phyloP scores from a whole-genome alignment of 2,329 filamentous ascomycete genomes.

The Fusarium penzigii region DNA sequence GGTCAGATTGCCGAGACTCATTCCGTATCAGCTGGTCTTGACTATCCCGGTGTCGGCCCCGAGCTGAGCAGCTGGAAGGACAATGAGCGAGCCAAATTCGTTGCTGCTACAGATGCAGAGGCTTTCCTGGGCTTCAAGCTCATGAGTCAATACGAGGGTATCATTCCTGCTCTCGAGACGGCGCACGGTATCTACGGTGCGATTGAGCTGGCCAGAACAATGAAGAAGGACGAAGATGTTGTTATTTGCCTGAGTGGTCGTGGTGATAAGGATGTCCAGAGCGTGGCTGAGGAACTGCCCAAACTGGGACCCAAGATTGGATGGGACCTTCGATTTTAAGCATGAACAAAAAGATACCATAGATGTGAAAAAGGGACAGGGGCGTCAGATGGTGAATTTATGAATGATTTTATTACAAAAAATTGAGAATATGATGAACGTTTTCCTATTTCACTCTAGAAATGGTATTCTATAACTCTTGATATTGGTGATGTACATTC shows the following conservation, averaged over 20 bases:
- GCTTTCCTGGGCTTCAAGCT: constrained; percentile 86
- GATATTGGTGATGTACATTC: constrained; percentile 23
- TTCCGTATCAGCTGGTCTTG: constrained; percentile 92
- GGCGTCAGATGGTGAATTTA: neutral
- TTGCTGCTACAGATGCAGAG: constrained; percentile 88
- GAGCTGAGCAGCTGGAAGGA: constrained; percentile 95
- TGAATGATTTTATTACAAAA: neutral
- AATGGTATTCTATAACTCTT: constrained; percentile 23
- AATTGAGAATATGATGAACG: too few relatives aligned
- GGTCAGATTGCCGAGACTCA: constrained; percentile 95
- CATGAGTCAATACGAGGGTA: constrained; percentile 86
- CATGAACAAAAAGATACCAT: neutral
- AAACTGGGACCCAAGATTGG: constrained; percentile 85
- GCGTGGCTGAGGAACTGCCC: constrained; percentile 91
- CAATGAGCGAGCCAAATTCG: constrained; percentile 78
- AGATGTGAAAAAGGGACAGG: neutral
- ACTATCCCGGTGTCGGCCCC: constrained; percentile 95
- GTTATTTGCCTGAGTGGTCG: constrained; percentile 92
- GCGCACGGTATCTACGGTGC: constrained; percentile 91
- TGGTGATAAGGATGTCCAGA: constrained; percentile 98
- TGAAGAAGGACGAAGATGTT: constrained; percentile 84
- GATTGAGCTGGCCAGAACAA: constrained; percentile 86
- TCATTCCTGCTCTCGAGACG: constrained; percentile 93
- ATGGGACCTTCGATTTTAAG: constrained; percentile 65
- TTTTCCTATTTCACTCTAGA: constrained; percentile 2